Evolutionary conservation across 2,329 filamentous ascomycete species (phyloP), one percentile per base, ranked within the genome.

Genomic region (Cladosporium colombiae): DNA sequence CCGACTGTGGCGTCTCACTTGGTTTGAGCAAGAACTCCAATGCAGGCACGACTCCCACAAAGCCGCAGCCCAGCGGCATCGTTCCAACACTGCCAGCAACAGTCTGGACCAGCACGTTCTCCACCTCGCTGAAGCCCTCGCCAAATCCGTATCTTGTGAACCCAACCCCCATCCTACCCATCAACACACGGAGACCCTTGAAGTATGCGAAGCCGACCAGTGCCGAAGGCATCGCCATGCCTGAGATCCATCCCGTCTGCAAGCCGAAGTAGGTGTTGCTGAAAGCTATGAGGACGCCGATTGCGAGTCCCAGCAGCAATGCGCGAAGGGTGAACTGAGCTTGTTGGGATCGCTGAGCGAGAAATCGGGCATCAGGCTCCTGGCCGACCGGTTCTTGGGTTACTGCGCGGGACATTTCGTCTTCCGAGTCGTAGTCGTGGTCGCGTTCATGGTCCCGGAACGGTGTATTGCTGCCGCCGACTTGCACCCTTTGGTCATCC

Each of bases 211-310:
- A 98, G 1, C 95, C 94, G 75, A 99, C 92, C 67, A 99, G 82
- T 25, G 93, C 95, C 1, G 93, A 91, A 0, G 95, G 95, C 93
- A 99, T 97, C 18, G 92, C 91, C 95, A 99, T 98, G 71, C 92
- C 91, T 73, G 89, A 87, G 44, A 91, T 86, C 89, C 89, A 91
- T 70, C 89, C 89, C 31, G 92, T 96, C 80, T 98, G 95, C 35
- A 99, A 83, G n/a, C 95, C 95, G 77, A 99, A 99, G 78, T 98
- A 99, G 83, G 96, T 97, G 76, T 99, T 99, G 62, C 92, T 96
- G 77, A 97, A 97, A 75, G 91, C 95, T 74, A 98, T 97, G 64
- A 98, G 83, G 5, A 95, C 87, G 49, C 95, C 95, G 69, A 99
- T 95, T 3, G 86, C 81, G 6, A 96, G 83, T 18, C 95, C 95